These are phyloP conservation scores for Madurella mycetomatis DNA, from an alignment of 2,329 filamentous ascomycete genomes.

Conservation along the genomic window DNA sequence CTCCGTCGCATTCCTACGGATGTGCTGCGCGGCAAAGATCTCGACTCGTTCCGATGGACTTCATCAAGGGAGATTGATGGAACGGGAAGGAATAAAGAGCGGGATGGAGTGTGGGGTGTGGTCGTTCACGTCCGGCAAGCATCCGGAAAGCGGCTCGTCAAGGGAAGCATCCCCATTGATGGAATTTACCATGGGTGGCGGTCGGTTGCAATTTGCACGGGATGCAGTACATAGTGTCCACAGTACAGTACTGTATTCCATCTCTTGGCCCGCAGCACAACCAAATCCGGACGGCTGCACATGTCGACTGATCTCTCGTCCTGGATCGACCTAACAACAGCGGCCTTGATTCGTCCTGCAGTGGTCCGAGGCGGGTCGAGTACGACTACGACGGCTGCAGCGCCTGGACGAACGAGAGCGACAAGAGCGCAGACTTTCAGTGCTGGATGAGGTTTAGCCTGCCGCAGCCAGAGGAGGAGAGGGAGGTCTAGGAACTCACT, in stretches of 20 bases:
- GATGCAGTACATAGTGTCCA: too few species aligned
- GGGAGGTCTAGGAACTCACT: too few species aligned
- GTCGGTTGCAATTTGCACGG: background rate
- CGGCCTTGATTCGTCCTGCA: conserved; percentile 1
- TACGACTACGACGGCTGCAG: background rate
- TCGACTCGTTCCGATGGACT: background rate
- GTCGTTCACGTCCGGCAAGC: conserved; percentile 7
- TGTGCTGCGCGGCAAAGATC: background rate
- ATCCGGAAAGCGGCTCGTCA: conserved; percentile 17
- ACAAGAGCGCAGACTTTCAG: too few species aligned
- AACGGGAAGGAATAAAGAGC: conserved; percentile 3
- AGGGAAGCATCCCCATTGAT: conserved; percentile 13
- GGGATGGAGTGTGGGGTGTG: conserved; percentile 5
- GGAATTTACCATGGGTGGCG: conserved; percentile 1
- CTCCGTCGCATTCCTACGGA: too few species aligned
- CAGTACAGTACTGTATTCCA: too few species aligned
- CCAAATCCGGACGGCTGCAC: background rate
- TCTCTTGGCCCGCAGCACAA: background rate
- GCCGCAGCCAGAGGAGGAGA: too few species aligned
- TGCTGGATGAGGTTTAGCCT: too few species aligned
- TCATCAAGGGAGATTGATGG: background rate
- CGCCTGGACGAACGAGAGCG: background rate
- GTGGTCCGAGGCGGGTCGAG: conserved; percentile 2
- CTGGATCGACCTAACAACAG: background rate
- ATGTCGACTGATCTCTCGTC: background rate